Percentiles rank a stretch among this genome's conserved stretches.
Evolutionary conservation across 2,329 filamentous ascomycete species (phyloP).

Genomic region (Neofusicoccum laricinum): DNA sequence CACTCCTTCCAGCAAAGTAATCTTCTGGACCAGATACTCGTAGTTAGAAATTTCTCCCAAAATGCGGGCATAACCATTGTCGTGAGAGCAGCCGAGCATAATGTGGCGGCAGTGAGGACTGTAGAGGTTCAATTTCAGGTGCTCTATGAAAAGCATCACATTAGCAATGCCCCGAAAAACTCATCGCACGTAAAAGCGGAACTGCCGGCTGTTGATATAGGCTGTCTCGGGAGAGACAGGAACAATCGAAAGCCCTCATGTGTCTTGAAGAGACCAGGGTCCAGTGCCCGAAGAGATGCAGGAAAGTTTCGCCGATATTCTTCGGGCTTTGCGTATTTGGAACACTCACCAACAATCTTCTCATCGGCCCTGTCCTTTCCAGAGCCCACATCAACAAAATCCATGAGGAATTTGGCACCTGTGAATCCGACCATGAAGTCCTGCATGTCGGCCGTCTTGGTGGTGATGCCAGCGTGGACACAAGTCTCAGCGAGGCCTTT

Average conservation of each 20-base stretch:
- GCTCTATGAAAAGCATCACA: conserved; percentile 37
- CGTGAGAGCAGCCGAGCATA: conserved; percentile 58
- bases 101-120: conserved; percentile 61
- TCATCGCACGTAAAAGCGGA: too few relatives aligned
- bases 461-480: conserved; percentile 44
- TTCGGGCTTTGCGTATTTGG: background rate
- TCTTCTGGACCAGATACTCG: conserved; percentile 42
- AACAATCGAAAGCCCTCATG: background rate
- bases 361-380: conserved; percentile 48
- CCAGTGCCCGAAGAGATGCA: too few relatives aligned
- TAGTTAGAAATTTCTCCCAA: conserved; percentile 51
- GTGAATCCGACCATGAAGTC: conserved; percentile 58
- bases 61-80: conserved; percentile 53
- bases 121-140: conserved; percentile 54
- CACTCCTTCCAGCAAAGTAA: conserved; percentile 57
- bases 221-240: background rate
- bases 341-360: conserved; percentile 47
- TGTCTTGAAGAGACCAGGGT: too few relatives aligned
- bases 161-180: conserved; percentile 15
- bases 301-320: too few relatives aligned
- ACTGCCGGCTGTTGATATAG: too few relatives aligned
- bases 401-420: conserved; percentile 44
- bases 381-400: conserved; percentile 46
- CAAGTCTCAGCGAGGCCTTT: conserved; percentile 50
- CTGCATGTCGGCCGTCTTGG: conserved; percentile 42